phyloP scores from a whole-genome alignment of 805 yeast genomes.

The Jamesozyma jinghongensis region DNA sequence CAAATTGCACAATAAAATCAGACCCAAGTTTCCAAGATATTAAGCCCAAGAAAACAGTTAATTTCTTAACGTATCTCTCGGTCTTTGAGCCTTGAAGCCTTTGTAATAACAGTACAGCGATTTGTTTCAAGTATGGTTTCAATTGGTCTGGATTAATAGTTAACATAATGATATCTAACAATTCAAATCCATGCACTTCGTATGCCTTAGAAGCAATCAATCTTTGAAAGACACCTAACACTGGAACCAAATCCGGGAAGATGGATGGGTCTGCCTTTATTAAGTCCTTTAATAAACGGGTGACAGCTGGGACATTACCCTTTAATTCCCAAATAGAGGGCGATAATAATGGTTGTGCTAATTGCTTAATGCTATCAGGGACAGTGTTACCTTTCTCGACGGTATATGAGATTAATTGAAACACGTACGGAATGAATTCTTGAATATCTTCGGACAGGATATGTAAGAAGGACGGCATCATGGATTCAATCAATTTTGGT shows the following conservation, averaged over 20 bases:
- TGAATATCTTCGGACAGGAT: constrained; percentile 78
- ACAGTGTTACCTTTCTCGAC: constrained; percentile 48
- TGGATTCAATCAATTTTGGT: constrained; percentile 30
- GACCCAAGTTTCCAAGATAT: constrained; percentile 40
- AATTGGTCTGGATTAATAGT: constrained; percentile 44
- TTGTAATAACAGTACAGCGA: constrained; percentile 68
- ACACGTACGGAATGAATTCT: constrained; percentile 87
- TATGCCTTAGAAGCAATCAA: constrained; percentile 75
- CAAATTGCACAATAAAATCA: constrained; percentile 50
- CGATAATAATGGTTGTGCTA: constrained; percentile 73
- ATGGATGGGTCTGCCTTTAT: constrained; percentile 32
- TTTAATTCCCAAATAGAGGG: constrained; percentile 90
- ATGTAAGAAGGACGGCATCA: constrained; percentile 58
- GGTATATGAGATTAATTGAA: constrained; percentile 78
- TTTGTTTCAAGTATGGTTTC: constrained; percentile 51
- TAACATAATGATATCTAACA: constrained; percentile 59
- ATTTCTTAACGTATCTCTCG: constrained; percentile 65
- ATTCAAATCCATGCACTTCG: constrained; percentile 77
- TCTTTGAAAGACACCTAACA: constrained; percentile 94
- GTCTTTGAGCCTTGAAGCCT: constrained; percentile 75
- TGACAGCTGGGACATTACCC: constrained; percentile 91
- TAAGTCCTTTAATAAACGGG: constrained; percentile 67
- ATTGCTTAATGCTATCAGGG: constrained; percentile 54
- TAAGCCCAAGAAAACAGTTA: constrained; percentile 54
- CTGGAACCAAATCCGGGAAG: constrained; percentile 53